Evolutionary conservation across 306 rosid species (phyloP), one percentile per base, ranked within the genome.

Genomic region (Sophora flavescens): DNA sequence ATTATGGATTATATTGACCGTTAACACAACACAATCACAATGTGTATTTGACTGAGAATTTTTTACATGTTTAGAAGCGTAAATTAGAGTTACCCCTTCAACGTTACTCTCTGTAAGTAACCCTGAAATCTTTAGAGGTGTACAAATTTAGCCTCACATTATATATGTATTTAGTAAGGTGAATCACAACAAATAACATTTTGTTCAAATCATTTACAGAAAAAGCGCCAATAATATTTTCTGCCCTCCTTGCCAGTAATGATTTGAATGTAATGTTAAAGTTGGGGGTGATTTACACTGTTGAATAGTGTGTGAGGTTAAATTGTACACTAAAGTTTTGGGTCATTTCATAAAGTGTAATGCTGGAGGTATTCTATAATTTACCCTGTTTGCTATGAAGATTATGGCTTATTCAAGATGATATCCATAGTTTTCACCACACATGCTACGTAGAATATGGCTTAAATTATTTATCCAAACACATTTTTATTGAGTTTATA

Each of bases 391-490:
- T 51, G n/a, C 33, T 51, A 28, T 4, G 52, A 53, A 71, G 41
- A 41, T 38, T 11, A 8, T 51, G 50, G 54, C 50, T 52, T 61
- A 18, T 68, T 68, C 53, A 4, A 39, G 54, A 33, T 76, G 16
- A 33, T 63, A 76, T 69, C 52, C 57, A 47, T 53, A 50, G 61
- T 70, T 71, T 63, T 53, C 50, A 54, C 18, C 11, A 48, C 44
- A 16, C 16, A 64, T 63, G n/a, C 14, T 22, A 22, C 1, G 22
- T 22, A 22, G 22, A 22, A 22, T 22, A 22, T 22, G 22, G 22
- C 22, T 22, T 22, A 22, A 22, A 22, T 22, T 22, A 22, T 22
- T 22, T 22, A 22, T 22, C 22, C 22, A 22, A 22, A 22, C 22
- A 22, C 22, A 22, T 22, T 22, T 22, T 22, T 22, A 22, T 22